These are phyloP conservation scores for Colletotrichum cereale DNA, from an alignment of 2,329 filamentous ascomycete genomes.

Conservation along the genomic window DNA sequence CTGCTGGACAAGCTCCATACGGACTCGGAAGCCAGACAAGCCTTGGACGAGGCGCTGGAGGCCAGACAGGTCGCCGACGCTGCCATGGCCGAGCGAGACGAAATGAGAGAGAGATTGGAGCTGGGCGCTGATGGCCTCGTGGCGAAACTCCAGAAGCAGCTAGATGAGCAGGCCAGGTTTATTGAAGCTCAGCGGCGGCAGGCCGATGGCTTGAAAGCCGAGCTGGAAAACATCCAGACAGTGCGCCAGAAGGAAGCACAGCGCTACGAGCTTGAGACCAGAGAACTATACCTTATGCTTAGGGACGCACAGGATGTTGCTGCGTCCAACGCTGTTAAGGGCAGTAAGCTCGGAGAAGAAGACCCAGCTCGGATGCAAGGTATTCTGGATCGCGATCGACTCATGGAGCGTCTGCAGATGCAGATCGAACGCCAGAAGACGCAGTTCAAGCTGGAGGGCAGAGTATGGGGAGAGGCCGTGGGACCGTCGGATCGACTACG, in stretches of 20 bases:
- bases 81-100: constrained; percentile 95
- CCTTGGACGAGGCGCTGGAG: constrained; percentile 91
- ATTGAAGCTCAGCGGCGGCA: constrained; percentile 91
- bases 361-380: constrained; percentile 87
- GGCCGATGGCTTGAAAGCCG: constrained; percentile 88
- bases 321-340: constrained; percentile 80
- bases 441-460: constrained; percentile 95
- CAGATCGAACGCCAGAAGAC: constrained; percentile 98
- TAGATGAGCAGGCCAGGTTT: constrained; percentile 92
- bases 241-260: constrained; percentile 91
- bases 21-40: constrained; percentile 92
- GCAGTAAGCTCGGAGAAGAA: constrained; percentile 64
- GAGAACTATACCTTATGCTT: constrained; percentile 98
- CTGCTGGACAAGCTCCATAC: constrained; percentile 96
- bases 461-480: constrained; percentile 84
- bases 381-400: constrained; percentile 89
- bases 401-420: constrained; percentile 95
- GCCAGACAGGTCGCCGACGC: constrained; percentile 94
- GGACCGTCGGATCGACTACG: constrained; percentile 93
- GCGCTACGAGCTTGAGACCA: constrained; percentile 93
- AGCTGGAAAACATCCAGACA: constrained; percentile 87
- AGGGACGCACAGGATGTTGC: constrained; percentile 97
- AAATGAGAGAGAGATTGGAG: constrained; percentile 89
- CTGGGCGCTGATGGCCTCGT: constrained; percentile 94
- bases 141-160: constrained; percentile 89